These are phyloP conservation scores for Neoarthrinium moseri DNA, from an alignment of 2,329 filamentous ascomycete genomes.

Conservation along the genomic window DNA sequence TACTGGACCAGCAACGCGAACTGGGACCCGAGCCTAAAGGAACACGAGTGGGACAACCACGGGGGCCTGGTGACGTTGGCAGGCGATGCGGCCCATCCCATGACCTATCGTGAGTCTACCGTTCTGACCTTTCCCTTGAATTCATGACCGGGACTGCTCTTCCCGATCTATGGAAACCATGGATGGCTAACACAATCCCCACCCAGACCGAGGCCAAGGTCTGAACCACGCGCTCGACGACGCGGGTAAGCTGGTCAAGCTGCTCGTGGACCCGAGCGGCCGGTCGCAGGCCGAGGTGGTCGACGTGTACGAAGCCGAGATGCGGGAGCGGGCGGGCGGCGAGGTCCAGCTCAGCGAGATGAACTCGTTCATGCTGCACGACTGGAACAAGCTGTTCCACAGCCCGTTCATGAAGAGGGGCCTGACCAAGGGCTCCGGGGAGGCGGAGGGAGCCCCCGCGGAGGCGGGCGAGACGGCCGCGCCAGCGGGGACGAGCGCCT, in stretches of 20 bases:
- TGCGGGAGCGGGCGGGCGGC: constrained; percentile 40
- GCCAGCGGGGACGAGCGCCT: too few species aligned
- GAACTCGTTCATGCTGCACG: constrained; percentile 45
- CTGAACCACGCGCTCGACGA: constrained; percentile 47
- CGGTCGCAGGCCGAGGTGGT: constrained; percentile 26
- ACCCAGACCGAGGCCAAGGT: constrained; percentile 43
- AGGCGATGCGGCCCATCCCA: constrained; percentile 33
- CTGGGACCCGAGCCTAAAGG: constrained; percentile 29
- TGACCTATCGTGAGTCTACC: constrained; percentile 30
- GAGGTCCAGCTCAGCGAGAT: constrained; percentile 41
- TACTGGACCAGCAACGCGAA: constrained; percentile 27
- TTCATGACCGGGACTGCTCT: not conserved
- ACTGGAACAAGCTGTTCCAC: constrained; percentile 31
- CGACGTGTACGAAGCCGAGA: constrained; percentile 40
- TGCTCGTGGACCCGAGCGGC: constrained; percentile 17
- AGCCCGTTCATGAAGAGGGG: constrained; percentile 27
- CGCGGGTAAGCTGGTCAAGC: constrained; percentile 35
- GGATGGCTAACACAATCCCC: too few species aligned
- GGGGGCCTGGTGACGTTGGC: constrained; percentile 29
- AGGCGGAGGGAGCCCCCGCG: not conserved
- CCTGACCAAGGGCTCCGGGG: constrained; percentile 12
- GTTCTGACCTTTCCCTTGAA: not conserved
- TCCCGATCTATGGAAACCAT: not conserved
- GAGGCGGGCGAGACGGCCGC: not conserved
- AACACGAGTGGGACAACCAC: constrained; percentile 28